Evolutionary conservation across 176 grass and related monocot species (phyloP).

Genomic region (Typha latifolia): DNA sequence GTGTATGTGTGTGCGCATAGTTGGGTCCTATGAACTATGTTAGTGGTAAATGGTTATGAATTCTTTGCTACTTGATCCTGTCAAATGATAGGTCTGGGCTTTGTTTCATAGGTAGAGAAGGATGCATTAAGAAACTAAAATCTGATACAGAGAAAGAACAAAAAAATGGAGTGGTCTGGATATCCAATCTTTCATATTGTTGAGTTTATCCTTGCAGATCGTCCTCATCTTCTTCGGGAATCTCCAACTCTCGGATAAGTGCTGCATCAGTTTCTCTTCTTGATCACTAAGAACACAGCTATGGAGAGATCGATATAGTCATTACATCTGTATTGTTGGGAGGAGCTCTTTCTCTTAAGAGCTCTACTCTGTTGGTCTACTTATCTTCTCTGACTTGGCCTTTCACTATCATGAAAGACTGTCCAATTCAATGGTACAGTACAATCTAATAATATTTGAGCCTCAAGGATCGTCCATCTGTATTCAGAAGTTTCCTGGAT

Average conservation of each 20-base stretch:
- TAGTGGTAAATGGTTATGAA: too few species aligned
- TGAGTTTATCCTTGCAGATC: conserved; percentile 5
- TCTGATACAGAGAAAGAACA: too few species aligned
- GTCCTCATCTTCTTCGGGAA: not conserved
- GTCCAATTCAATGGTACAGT: conserved; percentile 29
- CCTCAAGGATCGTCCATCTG: not conserved
- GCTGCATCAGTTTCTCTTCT: conserved; percentile 12
- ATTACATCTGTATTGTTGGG: conserved; percentile 46
- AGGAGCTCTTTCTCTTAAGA: conserved; percentile 18
- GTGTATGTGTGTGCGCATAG: too few species aligned
- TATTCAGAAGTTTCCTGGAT: not conserved
- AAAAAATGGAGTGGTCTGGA: not conserved
- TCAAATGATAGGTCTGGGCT: too few species aligned
- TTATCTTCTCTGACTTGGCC: conserved; percentile 20
- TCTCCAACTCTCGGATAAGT: not conserved
- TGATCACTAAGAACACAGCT: conserved; percentile 11
- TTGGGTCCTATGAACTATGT: too few species aligned
- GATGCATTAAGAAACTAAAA: too few species aligned
- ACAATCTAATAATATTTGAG: conserved; percentile 26
- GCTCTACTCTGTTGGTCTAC: not conserved
- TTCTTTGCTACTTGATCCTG: too few species aligned
- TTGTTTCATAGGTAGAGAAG: too few species aligned
- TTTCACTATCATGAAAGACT: not conserved
- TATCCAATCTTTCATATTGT: not conserved
- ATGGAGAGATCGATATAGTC: conserved; percentile 10